Evolutionary conservation across 495 filamentous ascomycete genomes (phyloP), one percentile per base, ranked within the genome.

Genomic region (Aspergillus sclerotioniger): DNA sequence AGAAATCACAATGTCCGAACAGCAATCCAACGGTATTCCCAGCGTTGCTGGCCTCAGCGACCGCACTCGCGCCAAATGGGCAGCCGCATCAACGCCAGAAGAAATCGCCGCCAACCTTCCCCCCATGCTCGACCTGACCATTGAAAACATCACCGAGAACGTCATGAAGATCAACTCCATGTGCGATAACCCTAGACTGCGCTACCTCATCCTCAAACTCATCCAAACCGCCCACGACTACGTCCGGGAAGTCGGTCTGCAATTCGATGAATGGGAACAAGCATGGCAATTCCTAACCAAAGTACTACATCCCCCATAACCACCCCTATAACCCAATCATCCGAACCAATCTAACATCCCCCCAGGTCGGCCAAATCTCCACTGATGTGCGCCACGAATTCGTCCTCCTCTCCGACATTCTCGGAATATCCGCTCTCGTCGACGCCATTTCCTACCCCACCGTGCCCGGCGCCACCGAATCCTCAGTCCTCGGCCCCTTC

Each of bases 401-500:
- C 74, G 91, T 92, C 65, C 83, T 92, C 47, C 85, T 93, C 48
- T 92, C 88, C 12, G 90, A 93, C 74, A 82, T 87, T 25, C 78
- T 93, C 20, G 90, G 90, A 28, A 81, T 95, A 15, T 91, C 88
- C 32, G 76, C 89, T 39, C 80, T 93, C 5, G 86, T 93, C 15
- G 89, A 92, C 69, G 80, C 78, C 57, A 90, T 92, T 73, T 50
- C 47, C 3, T 50, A 50, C 20, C 47, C 47, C 25, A 13, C 32
- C 7, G 51, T 53, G 32, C 51, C 51, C 16, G 51, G 51, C 1
- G 51, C 51, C 25, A 95, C 90, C 9, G 89, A 92, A 66, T 86
- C 88, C 25, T 88, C 90, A 0, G 87, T 95, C 12, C 80, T 93
- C 0, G 90, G 90, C 0, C 90, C 90, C 13, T 95, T 93, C 76